Base-by-base conservation (phyloP, 2,329 filamentous ascomycete genomes). In the Diaporthe citriasiana region DNA sequence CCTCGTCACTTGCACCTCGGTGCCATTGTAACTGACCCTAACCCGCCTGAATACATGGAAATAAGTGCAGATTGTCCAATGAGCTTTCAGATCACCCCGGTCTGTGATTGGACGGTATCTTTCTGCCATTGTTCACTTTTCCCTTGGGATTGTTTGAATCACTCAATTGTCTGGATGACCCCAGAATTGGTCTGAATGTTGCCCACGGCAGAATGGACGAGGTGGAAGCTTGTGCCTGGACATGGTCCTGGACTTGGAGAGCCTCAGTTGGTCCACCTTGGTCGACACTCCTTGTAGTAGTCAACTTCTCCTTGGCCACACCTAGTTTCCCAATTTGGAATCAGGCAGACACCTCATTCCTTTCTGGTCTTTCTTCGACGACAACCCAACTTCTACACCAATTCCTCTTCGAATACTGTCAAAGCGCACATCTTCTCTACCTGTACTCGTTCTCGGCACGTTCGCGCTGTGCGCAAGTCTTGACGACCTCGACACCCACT, bases 321-420 rank as follows among this genome's bases (percentile, higher is more conserved):
- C 30, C 42, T 35, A 35, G 3, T n/a, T 51, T 25, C 33, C 63
- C 45, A 66, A 66, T 17, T 35, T 50, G 60, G 30, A 38, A 17
- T 45, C 45, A 66, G 60, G 60, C 60, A 66, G 60, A 66, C 60
- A 66, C 33, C 60, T 51, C 60, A 35, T 30, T 38, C 27, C 42
- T 8, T 50, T 51, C 30, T 38, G 51, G 60, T 3, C 30, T 25
- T 66, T 30, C 10, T 47, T 45, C 19, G 12, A 25, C 60, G 8
- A 50, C 45, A 25, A 66, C 27, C 9, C 12, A 13, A 27, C 47
- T 27, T 15, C 17, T 40, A 51, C 47, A 22, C n/a, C 1, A 22
- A 4, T 10, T 68, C 5, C 12, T 66, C n/a, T 5, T 27, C 3
- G 1, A 33, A 33, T 27, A 40, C 47, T 40, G 33, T 53, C 47